phyloP scores from a whole-genome alignment of 2,329 filamentous ascomycete species.

The Reticulascus tulasneorum region DNA sequence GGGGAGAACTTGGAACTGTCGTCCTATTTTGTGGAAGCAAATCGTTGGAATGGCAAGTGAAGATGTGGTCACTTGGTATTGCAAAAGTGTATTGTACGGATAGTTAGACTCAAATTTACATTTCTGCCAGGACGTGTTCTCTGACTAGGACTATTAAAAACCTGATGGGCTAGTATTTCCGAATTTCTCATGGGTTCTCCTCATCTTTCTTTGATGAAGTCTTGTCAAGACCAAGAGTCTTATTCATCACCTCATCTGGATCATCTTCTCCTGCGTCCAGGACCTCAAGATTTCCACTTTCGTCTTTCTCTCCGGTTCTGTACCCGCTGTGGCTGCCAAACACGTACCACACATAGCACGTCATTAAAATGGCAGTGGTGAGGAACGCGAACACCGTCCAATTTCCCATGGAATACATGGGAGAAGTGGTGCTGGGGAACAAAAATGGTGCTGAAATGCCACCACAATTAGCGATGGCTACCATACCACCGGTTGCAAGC shows the following conservation, averaged over 20 bases:
- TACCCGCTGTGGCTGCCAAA: constrained; percentile 28
- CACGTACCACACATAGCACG: constrained; percentile 24
- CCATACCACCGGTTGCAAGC: constrained; percentile 29
- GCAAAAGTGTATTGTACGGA: constrained; percentile 7
- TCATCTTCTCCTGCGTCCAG: constrained; percentile 16
- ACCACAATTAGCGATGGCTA: constrained; percentile 28
- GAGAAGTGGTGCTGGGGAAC: constrained; percentile 23
- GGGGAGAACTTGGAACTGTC: neutral
- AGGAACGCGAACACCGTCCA: constrained; percentile 30
- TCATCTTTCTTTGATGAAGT: constrained; percentile 15
- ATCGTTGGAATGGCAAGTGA: constrained; percentile 19
- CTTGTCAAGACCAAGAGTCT: constrained; percentile 13
- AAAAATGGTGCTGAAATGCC: constrained; percentile 29
- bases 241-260: constrained; percentile 18
- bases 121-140: too few relatives aligned
- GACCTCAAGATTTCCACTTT: constrained; percentile 17
- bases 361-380: constrained; percentile 18
- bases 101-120: too few relatives aligned
- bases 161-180: too few relatives aligned
- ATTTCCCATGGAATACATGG: constrained; percentile 29
- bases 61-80: constrained; percentile 15
- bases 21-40: constrained; percentile 20
- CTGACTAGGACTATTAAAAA: too few relatives aligned
- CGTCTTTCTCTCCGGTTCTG: constrained; percentile 19
- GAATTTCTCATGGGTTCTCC: too few relatives aligned